Evolutionary conservation across 2,329 filamentous ascomycete genomes (phyloP), one percentile per base, ranked within the genome.

Genomic region (Arthroderma uncinatum): DNA sequence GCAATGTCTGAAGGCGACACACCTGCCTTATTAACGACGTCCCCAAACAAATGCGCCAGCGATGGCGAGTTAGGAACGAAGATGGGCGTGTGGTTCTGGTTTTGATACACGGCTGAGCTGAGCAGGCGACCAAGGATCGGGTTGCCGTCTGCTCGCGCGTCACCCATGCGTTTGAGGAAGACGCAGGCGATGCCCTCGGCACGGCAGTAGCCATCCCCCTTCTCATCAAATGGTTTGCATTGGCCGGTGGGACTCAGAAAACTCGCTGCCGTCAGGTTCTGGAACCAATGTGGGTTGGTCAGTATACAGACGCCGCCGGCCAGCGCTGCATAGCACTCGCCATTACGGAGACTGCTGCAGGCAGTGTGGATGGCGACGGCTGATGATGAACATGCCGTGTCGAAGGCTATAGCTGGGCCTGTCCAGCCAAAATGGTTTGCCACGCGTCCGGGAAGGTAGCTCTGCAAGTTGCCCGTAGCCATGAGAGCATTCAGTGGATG

Each of bases 151-250:
- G 63, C 59, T 39, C n/a, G 30, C 30, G 30, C 30, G 10, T 33
- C 30, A 6, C 6, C 87, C 89, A 34, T 33, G 30, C 30, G 30
- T 10, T 33, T 94, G 52, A 93, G 74, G 19, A 93, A 78, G 53
- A 93, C 78, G 0, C 84, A 85, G 1, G 83, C 87, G 60, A 86
- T 85, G 16, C 82, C 84, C 63, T 93, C 88, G 56, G 83, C 87
- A 67, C 88, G 83, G 72, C 87, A 92, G 71, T 93, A 92, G 1
- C 88, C 88, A 70, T 91, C 86, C 1, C 88, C 88, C 37, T 79
- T 81, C 61, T 89, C 84, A 69, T 92, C 87, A 67, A 89, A 93
- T 0, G 87, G 88, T 66, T 89, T 87, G 82, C 80, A 6, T 33
- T 6, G 10, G 30, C 87, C 86, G 73, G 59, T 59, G 10, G 47